These are phyloP conservation scores for Cercospora berteroae DNA, from an alignment of 2,329 filamentous ascomycete genomes.

Conservation along the genomic window DNA sequence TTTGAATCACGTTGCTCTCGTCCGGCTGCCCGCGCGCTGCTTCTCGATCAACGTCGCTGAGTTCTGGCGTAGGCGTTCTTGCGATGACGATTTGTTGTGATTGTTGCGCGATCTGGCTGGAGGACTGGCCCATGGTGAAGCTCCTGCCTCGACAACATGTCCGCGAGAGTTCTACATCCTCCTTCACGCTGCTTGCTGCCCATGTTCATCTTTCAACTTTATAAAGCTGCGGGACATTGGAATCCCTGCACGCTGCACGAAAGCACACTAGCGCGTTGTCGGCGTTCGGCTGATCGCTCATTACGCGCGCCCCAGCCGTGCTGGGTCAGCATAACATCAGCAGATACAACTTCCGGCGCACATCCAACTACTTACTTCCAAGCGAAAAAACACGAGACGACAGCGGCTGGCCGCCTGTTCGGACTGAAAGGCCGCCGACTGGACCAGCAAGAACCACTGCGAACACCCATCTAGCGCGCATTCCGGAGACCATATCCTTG, in stretches of 20 bases:
- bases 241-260: not conserved
- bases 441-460: not conserved
- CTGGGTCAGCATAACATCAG: constrained; percentile 7
- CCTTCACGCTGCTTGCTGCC: not conserved
- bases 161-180: not conserved
- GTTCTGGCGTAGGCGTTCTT: constrained; percentile 8
- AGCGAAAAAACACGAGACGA: not conserved
- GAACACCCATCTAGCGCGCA: not conserved
- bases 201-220: constrained; percentile 11
- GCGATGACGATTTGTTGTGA: constrained; percentile 11
- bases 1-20: not conserved
- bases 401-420: not conserved
- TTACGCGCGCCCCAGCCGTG: not conserved
- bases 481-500: not conserved
- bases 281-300: constrained; percentile 2
- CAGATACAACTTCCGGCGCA: not conserved
- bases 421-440: not conserved
- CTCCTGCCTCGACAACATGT: not conserved
- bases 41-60: constrained; percentile 6
- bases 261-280: not conserved
- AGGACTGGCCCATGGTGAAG: constrained; percentile 19
- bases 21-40: not conserved
- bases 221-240: constrained; percentile 8
- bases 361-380: not conserved
- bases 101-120: constrained; percentile 17